Percentiles rank a stretch among this genome's conserved stretches.
These are phyloP conservation scores for Lasiosphaeria ovina DNA, from an alignment of 495 filamentous ascomycete genomes.

Conservation along the genomic window DNA sequence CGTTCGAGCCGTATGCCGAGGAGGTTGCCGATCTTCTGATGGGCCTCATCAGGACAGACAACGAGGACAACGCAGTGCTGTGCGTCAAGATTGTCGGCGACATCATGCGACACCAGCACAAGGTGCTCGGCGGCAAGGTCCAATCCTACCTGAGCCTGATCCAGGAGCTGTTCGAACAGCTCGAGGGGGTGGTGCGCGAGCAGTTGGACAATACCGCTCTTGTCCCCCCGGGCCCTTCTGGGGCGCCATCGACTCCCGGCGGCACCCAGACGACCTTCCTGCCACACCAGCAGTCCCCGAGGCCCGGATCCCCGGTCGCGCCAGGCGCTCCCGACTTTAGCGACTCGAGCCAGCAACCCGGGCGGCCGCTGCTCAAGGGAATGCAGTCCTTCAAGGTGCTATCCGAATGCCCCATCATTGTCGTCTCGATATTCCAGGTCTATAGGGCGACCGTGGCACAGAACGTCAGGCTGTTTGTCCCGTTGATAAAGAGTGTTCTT, in stretches of 20 bases:
- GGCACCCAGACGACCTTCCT: slow-evolving; percentile 63
- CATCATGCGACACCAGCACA: slow-evolving; percentile 86
- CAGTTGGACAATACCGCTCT: slow-evolving; percentile 75
- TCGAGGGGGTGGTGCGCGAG: slow-evolving; percentile 90
- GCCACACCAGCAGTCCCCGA: slow-evolving; percentile 67
- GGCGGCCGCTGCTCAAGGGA: slow-evolving; percentile 75
- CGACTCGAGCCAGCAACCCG: slow-evolving; percentile 78
- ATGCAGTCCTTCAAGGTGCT: slow-evolving; percentile 99
- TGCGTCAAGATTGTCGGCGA: slow-evolving; percentile 99
- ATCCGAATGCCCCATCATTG: slow-evolving; percentile 96
- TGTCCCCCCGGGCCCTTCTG: slow-evolving; percentile 42
- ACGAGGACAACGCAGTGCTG: slow-evolving; percentile 96
- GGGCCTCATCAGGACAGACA: slow-evolving; percentile 82
- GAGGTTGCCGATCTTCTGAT: slow-evolving; percentile 87
- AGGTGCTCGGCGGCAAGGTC: slow-evolving; percentile 72
- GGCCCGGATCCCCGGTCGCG: slow-evolving; percentile 84
- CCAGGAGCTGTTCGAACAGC: slow-evolving; percentile 89
- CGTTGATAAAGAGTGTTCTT: slow-evolving; percentile 86
- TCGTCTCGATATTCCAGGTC: slow-evolving; percentile 96
- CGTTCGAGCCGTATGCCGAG: slow-evolving; percentile 79
- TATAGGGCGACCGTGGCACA: slow-evolving; percentile 72
- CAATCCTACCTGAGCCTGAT: slow-evolving; percentile 90
- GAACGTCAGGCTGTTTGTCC: slow-evolving; percentile 92
- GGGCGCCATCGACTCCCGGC: slow-evolving; percentile 71
- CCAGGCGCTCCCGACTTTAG: slow-evolving; percentile 48